These are phyloP conservation scores for Globisporangium emineosum DNA, from an alignment of 352 stramenopile genomes.

Conservation along the genomic window DNA sequence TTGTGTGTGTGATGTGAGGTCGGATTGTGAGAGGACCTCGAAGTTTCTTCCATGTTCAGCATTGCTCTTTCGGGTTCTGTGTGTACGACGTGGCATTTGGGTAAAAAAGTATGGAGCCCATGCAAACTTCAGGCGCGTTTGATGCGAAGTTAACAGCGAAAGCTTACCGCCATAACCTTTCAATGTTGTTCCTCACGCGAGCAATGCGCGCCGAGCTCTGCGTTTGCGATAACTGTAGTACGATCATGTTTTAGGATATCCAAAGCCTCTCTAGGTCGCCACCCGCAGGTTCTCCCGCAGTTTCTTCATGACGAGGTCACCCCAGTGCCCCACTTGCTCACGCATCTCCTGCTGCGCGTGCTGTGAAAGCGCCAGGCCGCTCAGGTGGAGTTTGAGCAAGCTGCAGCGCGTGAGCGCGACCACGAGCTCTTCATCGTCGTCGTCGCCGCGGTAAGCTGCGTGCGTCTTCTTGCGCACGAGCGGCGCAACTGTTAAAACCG, in stretches of 20 bases:
- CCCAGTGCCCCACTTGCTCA: background rate
- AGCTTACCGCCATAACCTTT: too few relatives aligned
- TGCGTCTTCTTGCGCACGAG: too few relatives aligned
- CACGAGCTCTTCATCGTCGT: slow-evolving; percentile 18
- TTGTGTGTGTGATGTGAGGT: background rate
- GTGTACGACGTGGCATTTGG: too few relatives aligned
- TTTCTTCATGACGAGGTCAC: background rate
- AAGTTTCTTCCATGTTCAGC: too few relatives aligned
- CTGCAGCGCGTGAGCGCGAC: slow-evolving; percentile 23
- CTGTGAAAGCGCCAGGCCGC: background rate
- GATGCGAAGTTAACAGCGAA: background rate
- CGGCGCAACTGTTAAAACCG: slow-evolving; percentile 26
- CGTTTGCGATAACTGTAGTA: background rate
- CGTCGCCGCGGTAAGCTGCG: too few relatives aligned
- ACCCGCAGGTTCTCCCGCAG: background rate
- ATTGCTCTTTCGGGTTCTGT: too few relatives aligned
- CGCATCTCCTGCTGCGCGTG: background rate
- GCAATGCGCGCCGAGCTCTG: too few relatives aligned
- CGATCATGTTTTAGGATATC: background rate
- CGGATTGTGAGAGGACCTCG: background rate
- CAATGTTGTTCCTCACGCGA: too few relatives aligned
- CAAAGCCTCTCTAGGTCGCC: background rate
- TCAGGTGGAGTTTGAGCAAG: background rate
- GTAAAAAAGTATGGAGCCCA: too few relatives aligned
- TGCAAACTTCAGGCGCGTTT: too few relatives aligned